Evolutionary conservation across 2,329 filamentous ascomycete genomes (phyloP), one percentile per base, ranked within the genome.

Genomic region (Hypoxylon sp.): DNA sequence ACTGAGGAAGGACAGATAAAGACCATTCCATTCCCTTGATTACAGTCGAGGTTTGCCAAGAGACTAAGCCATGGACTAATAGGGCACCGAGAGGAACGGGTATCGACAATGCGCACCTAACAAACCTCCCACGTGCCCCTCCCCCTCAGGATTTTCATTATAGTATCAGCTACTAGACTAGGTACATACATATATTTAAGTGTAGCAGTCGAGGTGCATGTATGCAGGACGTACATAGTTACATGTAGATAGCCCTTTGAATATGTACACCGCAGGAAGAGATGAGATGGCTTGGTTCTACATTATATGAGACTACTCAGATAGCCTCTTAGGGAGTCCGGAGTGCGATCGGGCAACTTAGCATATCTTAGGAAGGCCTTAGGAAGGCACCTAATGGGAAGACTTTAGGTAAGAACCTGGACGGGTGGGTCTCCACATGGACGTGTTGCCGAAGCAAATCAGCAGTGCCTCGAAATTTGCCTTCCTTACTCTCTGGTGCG

Each of bases 371-470:
- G 20, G 17, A 35, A 59, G 22, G 10, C 31, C 55, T 58, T 58
- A 31, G 20, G 25, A 27, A 44, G 7, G 20, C 35, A 61, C 33
- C n/a, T 44, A 54, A 62, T 49, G 37, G 40, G 30, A 49, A 37
- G 44, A 14, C 46, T 27, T 62, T 64, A 56, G 61, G 44, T 62
- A 68, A 64, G 61, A 62, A 68, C 57, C 61, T 66, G 68, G 59
- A 62, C 61, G 50, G 56, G 58, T 61, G 63, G 57, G 66, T 57
- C 57, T 56, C 61, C 49, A 60, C 63, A 59, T 61, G 65, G 58
- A 40, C 25, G 37, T 49, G 42, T 61, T 68, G 49, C 44, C 59
- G 37, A 55, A 70, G 42, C 69, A 61, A 70, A 68, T 70, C 67
- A 70, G 64, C 59, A 56, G 54, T 25, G 53, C 14, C 46, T 60